phyloP scores from a whole-genome alignment of 1,284 basidiomycete genomes.

The Boletus mariae region DNA sequence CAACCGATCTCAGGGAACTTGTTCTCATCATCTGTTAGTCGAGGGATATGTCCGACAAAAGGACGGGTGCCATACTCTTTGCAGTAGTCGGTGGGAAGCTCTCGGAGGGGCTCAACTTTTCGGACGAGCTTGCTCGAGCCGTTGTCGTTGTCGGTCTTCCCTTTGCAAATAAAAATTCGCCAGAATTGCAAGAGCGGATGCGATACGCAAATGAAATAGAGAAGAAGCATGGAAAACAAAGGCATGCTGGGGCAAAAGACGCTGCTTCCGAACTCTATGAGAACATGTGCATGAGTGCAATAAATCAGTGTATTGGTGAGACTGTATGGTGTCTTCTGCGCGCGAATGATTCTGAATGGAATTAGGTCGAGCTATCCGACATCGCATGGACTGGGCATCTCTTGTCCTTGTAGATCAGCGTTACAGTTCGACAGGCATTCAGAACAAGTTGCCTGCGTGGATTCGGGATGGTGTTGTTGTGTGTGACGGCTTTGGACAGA shows the following conservation, averaged over 20 bases:
- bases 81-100: conserved; percentile 97
- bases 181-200: conserved; percentile 90
- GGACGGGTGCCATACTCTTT: conserved; percentile 72
- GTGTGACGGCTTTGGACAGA: conserved; percentile 70
- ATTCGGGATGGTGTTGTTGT: conserved; percentile 67
- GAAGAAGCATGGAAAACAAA: conserved; percentile 36
- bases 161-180: conserved; percentile 88
- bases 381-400: conserved; percentile 83
- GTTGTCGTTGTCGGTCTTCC: conserved; percentile 91
- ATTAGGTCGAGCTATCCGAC: conserved; percentile 85
- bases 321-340: background rate
- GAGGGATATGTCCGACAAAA: conserved; percentile 31
- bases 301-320: conserved; percentile 95
- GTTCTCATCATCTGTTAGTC: conserved; percentile 14
- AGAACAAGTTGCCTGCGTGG: conserved; percentile 82
- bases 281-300: conserved; percentile 94
- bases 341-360: background rate
- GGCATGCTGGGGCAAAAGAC: conserved; percentile 51
- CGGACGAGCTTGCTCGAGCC: conserved; percentile 83
- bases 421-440: conserved; percentile 66
- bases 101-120: conserved; percentile 96
- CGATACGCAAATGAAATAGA: conserved; percentile 71
- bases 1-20: background rate
- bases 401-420: conserved; percentile 82
- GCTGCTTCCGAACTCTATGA: conserved; percentile 84